phyloP scores from a whole-genome alignment of 805 yeast genomes.

The Sugiyamaella mastotermitis region DNA sequence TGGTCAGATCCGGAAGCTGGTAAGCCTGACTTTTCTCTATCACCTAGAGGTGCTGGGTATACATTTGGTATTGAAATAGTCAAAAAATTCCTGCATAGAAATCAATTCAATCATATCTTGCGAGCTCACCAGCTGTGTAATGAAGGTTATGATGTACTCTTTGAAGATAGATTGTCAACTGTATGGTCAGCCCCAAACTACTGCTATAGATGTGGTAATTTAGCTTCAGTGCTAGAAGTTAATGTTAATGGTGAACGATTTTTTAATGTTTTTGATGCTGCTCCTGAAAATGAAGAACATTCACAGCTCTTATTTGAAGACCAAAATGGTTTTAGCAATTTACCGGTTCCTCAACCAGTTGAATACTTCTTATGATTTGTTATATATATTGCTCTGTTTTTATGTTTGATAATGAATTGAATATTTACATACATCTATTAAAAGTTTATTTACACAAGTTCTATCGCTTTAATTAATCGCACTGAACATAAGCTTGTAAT shows the following conservation, averaged over 20 bases:
- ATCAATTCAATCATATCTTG: conserved; percentile 71
- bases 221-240: conserved; percentile 94
- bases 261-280: conserved; percentile 94
- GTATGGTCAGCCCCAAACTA: conserved; percentile 99
- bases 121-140: conserved; percentile 97
- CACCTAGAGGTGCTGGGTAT: conserved; percentile 97
- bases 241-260: conserved; percentile 57
- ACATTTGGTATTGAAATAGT: conserved; percentile 91
- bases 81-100: conserved; percentile 72
- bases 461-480: background rate
- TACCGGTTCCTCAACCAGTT: conserved; percentile 37
- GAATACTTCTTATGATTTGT: conserved; percentile 48
- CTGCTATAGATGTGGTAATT: conserved; percentile 94
- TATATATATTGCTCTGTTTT: too few species aligned
- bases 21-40: conserved; percentile 68
- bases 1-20: conserved; percentile 98
- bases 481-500: conserved; percentile 52
- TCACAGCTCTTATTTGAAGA: conserved; percentile 31
- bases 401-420: too few species aligned
- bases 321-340: conserved; percentile 6
- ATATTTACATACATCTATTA: too few species aligned
- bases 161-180: conserved; percentile 85
- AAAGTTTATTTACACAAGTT: too few species aligned
- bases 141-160: conserved; percentile 89
- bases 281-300: conserved; percentile 78